A percentile compares a stretch with the other conserved stretches of the same genome.
Evolutionary conservation across 2,329 filamentous ascomycete genomes (phyloP).

Genomic region (Macrophomina tecta): DNA sequence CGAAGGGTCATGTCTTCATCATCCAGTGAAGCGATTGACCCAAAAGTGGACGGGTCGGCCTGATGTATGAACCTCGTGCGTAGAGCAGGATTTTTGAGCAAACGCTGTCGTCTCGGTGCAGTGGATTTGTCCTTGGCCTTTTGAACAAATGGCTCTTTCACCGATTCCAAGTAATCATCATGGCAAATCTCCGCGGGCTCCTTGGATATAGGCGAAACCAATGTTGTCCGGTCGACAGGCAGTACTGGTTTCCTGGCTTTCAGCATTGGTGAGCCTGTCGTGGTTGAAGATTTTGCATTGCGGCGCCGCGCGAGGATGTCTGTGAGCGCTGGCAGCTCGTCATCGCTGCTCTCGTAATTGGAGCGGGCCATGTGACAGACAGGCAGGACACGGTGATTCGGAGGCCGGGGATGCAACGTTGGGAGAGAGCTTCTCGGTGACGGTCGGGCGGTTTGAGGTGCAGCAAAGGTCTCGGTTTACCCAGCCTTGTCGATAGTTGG

Average conservation of each 20-base stretch:
- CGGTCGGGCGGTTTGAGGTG: too few relatives aligned
- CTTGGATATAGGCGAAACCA: too few relatives aligned
- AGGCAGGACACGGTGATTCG: not conserved
- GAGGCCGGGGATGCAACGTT: not conserved
- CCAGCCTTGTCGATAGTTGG: slow-evolving; percentile 20
- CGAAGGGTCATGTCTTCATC: not conserved
- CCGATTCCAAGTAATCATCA: too few relatives aligned
- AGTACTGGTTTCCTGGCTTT: not conserved
- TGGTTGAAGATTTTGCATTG: not conserved
- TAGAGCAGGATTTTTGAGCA: slow-evolving; percentile 41
- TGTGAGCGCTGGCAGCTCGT: slow-evolving; percentile 10
- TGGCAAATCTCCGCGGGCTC: too few relatives aligned
- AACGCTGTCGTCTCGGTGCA: slow-evolving; percentile 40
- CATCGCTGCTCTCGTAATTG: slow-evolving; percentile 23
- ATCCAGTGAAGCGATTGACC: slow-evolving; percentile 37
- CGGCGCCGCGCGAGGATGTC: slow-evolving; percentile 14
- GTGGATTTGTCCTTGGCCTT: slow-evolving; percentile 33
- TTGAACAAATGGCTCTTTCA: slow-evolving; percentile 29
- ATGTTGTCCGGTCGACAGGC: not conserved
- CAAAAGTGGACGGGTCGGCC: slow-evolving; percentile 31
- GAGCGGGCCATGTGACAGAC: slow-evolving; percentile 10
- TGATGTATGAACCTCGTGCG: slow-evolving; percentile 34
- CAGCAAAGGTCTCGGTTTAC: not conserved
- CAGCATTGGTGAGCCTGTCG: not conserved
- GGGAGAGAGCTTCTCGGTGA: too few relatives aligned